Conservation (phyloP, 2,329 filamentous ascomycete genomes). For the Fusarium xylarioides region DNA sequence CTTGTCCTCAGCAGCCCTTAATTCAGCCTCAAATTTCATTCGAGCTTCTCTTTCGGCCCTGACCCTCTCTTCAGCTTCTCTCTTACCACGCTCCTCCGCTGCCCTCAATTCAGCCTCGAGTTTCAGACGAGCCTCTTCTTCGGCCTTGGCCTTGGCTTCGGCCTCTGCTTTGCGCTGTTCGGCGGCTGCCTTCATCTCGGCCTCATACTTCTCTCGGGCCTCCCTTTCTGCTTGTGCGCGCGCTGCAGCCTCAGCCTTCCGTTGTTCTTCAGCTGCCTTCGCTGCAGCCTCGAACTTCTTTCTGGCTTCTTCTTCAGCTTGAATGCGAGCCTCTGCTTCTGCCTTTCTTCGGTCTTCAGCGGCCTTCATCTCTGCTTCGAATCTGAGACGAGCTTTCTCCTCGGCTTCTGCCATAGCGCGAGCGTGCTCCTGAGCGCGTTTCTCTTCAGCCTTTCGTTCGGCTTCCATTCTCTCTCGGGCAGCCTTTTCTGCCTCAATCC, state of each 20-base stretch:
- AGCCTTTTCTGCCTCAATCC: conserved; percentile 52
- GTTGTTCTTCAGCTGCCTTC: conserved; percentile 49
- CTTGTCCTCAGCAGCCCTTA: conserved; percentile 56
- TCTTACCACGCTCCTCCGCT: conserved; percentile 57
- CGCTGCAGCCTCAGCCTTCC: conserved; percentile 32
- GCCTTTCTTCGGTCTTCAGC: conserved; percentile 58
- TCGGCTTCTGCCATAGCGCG: conserved; percentile 56
- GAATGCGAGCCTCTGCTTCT: conserved; percentile 56
- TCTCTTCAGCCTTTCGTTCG: conserved; percentile 40
- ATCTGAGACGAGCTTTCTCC: conserved; percentile 57
- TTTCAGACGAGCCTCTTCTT: conserved; percentile 58
- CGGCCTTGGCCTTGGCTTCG: conserved; percentile 55
- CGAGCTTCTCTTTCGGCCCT: conserved; percentile 51
- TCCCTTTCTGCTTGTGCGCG: conserved; percentile 48
- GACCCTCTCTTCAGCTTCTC: conserved; percentile 57
- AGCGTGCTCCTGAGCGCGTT: conserved; percentile 53
- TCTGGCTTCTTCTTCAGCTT: conserved; percentile 56
- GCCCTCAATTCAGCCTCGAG: conserved; percentile 56
- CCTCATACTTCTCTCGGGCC: conserved; percentile 57
- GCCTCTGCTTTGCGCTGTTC: conserved; percentile 57
- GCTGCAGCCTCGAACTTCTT: conserved; percentile 57
- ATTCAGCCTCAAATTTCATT: conserved; percentile 52
- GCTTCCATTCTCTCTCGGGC: conserved; percentile 57
- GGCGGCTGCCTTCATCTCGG: conserved; percentile 55
- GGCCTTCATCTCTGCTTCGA: conserved; percentile 55